A percentile compares a stretch with the other conserved stretches of the same genome.
Evolutionary conservation across 208 protist genomes (phyloP).

Genomic region (Trypanosomatidae sp.): DNA sequence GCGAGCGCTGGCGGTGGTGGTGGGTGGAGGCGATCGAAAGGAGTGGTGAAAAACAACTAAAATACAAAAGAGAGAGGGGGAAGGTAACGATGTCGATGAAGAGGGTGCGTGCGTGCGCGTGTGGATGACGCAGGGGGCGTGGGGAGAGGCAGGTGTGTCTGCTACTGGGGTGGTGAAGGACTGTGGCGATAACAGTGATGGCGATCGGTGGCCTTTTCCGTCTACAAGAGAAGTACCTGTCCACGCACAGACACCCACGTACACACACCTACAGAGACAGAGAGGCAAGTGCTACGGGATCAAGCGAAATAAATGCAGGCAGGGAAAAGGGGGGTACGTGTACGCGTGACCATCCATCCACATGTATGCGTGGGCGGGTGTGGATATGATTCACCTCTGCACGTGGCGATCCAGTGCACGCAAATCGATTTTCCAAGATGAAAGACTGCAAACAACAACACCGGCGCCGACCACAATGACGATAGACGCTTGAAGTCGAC

Average conservation of each 20-base stretch:
- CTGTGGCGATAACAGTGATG: background rate
- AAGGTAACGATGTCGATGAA: background rate
- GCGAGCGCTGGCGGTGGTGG: background rate
- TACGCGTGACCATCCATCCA: background rate
- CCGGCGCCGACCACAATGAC: background rate
- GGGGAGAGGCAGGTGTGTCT: slow-evolving; percentile 1
- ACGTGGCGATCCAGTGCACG: background rate
- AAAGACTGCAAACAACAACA: background rate
- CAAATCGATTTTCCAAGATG: background rate
- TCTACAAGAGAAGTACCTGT: background rate
- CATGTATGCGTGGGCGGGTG: background rate
- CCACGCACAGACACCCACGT: background rate
- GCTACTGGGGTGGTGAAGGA: background rate
- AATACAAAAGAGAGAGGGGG: background rate
- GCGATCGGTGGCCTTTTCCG: background rate
- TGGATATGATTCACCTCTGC: background rate
- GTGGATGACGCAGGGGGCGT: too few species aligned
- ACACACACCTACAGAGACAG: background rate
- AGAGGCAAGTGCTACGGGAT: background rate
- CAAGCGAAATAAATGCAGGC: background rate
- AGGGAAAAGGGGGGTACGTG: background rate
- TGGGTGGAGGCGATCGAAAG: background rate
- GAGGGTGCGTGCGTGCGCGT: background rate
- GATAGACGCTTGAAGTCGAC: background rate
- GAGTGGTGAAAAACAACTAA: background rate